These are phyloP conservation scores for Tricholoma matsutake DNA, from an alignment of 768 basidiomycete genomes.

Conservation along the genomic window DNA sequence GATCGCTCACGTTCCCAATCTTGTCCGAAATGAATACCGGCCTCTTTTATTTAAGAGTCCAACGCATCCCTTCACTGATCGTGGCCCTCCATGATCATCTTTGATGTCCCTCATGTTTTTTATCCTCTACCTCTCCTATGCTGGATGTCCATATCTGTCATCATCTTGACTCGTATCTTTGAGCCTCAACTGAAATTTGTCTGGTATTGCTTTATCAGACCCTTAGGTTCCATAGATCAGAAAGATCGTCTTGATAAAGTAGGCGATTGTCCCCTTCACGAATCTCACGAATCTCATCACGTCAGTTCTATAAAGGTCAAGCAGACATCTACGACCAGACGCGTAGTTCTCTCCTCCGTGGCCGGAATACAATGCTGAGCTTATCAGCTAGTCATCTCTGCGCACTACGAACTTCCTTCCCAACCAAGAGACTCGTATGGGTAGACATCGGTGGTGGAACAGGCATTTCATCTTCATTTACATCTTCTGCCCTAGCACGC, in stretches of 20 bases:
- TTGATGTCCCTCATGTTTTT: conserved; percentile 5
- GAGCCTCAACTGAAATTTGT: conserved; percentile 43
- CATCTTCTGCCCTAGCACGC: neutral
- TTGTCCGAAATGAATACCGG: no score
- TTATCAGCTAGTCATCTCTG: conserved; percentile 63
- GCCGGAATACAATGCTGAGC: conserved; percentile 68
- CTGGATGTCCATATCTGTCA: conserved; percentile 5
- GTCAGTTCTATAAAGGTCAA: conserved; percentile 63
- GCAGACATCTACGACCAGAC: conserved; percentile 74
- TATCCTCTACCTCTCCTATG: conserved; percentile 7
- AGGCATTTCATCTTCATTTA: conserved; percentile 26
- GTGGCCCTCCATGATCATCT: conserved; percentile 1
- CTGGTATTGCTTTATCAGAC: conserved; percentile 49
- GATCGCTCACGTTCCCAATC: no score
- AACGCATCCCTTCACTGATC: neutral
- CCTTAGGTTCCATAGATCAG: conserved; percentile 38
- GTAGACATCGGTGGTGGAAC: conserved; percentile 80
- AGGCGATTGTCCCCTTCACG: neutral
- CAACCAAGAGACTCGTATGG: conserved; percentile 59
- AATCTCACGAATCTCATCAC: neutral
- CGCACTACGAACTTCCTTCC: conserved; percentile 37
- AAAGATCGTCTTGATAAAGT: conserved; percentile 45
- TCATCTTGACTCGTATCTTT: conserved; percentile 21
- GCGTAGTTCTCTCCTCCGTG: conserved; percentile 56
- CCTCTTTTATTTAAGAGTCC: neutral